phyloP scores from a whole-genome alignment of 768 basidiomycete genomes.

The Termitomyces sp. region DNA sequence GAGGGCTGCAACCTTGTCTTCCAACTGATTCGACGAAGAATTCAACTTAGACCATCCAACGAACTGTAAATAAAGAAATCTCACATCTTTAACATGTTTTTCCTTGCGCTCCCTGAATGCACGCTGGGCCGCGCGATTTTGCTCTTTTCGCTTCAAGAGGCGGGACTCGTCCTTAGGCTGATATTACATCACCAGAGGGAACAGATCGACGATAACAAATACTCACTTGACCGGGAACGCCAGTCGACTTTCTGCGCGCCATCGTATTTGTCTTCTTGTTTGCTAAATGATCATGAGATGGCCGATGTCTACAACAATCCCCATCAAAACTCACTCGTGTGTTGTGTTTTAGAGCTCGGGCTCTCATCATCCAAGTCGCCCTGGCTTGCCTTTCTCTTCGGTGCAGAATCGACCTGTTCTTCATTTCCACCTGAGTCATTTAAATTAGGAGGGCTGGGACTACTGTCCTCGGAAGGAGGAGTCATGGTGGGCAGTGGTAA shows the following conservation, averaged over 20 bases:
- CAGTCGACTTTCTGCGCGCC: slow-evolving; percentile 33
- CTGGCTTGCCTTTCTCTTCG: slow-evolving; percentile 78
- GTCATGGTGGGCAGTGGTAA: slow-evolving; percentile 49
- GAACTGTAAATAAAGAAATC: slow-evolving; percentile 28
- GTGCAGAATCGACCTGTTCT: slow-evolving; percentile 41
- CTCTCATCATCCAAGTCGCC: slow-evolving; percentile 60
- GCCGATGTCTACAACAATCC: background rate
- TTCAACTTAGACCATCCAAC: background rate
- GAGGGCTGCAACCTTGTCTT: slow-evolving; percentile 85
- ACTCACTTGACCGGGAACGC: slow-evolving; percentile 25
- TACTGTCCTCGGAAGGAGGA: slow-evolving; percentile 73
- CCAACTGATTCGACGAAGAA: slow-evolving; percentile 50
- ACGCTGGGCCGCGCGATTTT: slow-evolving; percentile 95
- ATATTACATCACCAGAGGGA: slow-evolving; percentile 10
- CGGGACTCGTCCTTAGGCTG: slow-evolving; percentile 66
- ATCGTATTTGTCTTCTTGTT: slow-evolving; percentile 20
- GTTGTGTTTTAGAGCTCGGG: slow-evolving; percentile 63
- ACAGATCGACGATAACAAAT: background rate
- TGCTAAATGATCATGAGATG: slow-evolving; percentile 2
- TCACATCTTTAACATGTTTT: slow-evolving; percentile 93
- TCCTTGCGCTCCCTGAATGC: slow-evolving; percentile 98
- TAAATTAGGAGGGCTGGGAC: slow-evolving; percentile 68
- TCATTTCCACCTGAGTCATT: slow-evolving; percentile 28
- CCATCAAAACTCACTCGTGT: slow-evolving; percentile 44
- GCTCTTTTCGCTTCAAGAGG: slow-evolving; percentile 88